Percentiles rank a stretch among this genome's conserved stretches.
phyloP scores from a whole-genome alignment of 176 grass and related monocot genomes.

The Eleusine indica region DNA sequence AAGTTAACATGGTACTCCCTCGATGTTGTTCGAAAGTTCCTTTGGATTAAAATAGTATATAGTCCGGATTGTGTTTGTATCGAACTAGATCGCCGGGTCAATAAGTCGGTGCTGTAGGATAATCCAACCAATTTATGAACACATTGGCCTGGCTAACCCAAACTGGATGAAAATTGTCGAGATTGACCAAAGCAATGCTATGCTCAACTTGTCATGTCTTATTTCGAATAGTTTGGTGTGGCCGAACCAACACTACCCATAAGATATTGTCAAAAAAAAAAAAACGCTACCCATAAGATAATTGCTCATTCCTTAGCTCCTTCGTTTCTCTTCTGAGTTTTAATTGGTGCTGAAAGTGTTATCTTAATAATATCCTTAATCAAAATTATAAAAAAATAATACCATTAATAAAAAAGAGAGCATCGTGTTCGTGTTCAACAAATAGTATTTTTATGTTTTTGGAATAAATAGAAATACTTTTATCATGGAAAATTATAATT shows the following conservation, averaged over 20 bases:
- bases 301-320: too few relatives aligned
- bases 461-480: neutral
- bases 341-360: neutral
- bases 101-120: neutral
- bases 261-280: neutral
- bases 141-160: neutral
- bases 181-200: neutral
- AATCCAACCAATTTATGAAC: neutral
- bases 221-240: neutral
- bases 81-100: neutral
- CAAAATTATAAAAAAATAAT: too few relatives aligned
- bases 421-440: too few relatives aligned
- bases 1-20: neutral
- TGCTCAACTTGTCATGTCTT: neutral
- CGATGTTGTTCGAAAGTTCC: neutral
- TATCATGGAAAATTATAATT: neutral
- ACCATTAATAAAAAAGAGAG: too few relatives aligned
- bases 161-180: neutral
- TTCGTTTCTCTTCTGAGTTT: too few relatives aligned
- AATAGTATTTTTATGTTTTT: too few relatives aligned
- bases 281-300: neutral
- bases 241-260: neutral
- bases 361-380: too few relatives aligned
- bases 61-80: neutral
- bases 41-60: neutral